phyloP scores from a whole-genome alignment of 257 asterid species.

The Lycium barbarum region DNA sequence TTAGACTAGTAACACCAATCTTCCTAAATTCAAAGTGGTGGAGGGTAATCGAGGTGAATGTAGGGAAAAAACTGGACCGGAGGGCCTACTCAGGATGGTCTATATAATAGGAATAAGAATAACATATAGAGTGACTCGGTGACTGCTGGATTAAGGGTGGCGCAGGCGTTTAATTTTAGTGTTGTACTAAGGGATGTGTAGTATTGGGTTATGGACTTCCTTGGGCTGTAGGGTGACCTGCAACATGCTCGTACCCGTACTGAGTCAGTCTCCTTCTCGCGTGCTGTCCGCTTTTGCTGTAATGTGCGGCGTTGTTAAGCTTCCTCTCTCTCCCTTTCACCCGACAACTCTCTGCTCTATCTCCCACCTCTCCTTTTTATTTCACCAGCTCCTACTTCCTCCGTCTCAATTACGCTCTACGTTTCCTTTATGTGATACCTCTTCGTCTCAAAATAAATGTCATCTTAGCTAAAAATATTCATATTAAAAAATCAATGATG shows the following conservation, averaged over 20 bases:
- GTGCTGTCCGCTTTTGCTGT: conserved; percentile 49
- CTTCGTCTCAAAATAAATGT: no score
- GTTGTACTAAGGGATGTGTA: not conserved
- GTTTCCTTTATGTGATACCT: no score
- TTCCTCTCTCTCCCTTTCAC: conserved; percentile 34
- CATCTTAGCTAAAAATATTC: no score
- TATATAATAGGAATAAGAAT: not conserved
- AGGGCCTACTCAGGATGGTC: not conserved
- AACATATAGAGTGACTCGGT: not conserved
- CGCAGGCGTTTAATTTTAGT: conserved; percentile 11
- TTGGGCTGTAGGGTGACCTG: not conserved
- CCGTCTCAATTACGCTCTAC: not conserved
- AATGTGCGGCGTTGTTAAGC: conserved; percentile 48
- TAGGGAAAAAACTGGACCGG: conserved; percentile 7
- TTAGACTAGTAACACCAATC: no score
- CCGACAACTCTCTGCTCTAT: conserved; percentile 47
- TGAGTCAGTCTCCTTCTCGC: conserved; percentile 37
- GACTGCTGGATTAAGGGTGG: conserved; percentile 20
- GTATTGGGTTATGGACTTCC: not conserved
- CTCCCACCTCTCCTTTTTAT: not conserved
- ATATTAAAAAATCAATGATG: no score
- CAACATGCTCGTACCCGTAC: not conserved
- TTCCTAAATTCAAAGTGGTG: not conserved
- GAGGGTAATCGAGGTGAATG: conserved; percentile 4
- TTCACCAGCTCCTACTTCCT: not conserved